phyloP scores from a whole-genome alignment of 225 moss, liverwort and hornwort species.

The Sphagnum contortum region DNA sequence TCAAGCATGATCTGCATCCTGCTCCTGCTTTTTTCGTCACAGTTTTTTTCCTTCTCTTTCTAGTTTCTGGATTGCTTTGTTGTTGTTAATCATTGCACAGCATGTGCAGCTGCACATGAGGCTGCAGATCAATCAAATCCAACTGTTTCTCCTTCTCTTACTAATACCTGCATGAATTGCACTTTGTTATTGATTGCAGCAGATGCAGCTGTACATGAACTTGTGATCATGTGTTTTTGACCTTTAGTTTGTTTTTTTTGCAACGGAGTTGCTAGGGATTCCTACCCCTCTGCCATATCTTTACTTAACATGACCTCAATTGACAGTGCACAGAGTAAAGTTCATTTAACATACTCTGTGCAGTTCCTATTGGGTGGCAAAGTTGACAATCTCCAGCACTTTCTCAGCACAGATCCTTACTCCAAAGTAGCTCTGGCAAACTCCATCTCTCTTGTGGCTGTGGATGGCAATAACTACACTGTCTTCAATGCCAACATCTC shows the following conservation, averaged over 20 bases:
- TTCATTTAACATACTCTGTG: conserved; percentile 1
- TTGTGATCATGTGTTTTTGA: too few relatives aligned
- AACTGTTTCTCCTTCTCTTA: too few relatives aligned
- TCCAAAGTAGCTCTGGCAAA: conserved; percentile 25
- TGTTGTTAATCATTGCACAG: too few relatives aligned
- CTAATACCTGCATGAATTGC: too few relatives aligned
- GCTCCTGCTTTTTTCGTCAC: too few relatives aligned
- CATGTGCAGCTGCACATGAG: too few relatives aligned
- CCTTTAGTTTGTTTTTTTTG: neutral
- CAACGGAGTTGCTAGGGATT: conserved; percentile 3
- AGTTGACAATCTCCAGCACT: conserved; percentile 22
- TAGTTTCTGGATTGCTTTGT: too few relatives aligned
- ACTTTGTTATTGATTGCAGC: too few relatives aligned
- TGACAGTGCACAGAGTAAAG: conserved; percentile 1
- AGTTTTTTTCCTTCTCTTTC: too few relatives aligned
- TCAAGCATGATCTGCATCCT: too few relatives aligned
- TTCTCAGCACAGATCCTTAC: conserved; percentile 24
- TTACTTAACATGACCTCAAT: neutral
- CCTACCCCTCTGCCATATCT: conserved; percentile 1
- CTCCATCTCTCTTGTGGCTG: conserved; percentile 41
- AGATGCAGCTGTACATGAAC: too few relatives aligned
- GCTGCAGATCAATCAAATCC: too few relatives aligned
- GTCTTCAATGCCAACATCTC: conserved; percentile 7
- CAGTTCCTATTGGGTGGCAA: neutral
- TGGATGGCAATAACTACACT: conserved; percentile 41